Evolutionary conservation across 371 early-diverging fungal genomes (phyloP).

Genomic region (Chytridium lagenaria): DNA sequence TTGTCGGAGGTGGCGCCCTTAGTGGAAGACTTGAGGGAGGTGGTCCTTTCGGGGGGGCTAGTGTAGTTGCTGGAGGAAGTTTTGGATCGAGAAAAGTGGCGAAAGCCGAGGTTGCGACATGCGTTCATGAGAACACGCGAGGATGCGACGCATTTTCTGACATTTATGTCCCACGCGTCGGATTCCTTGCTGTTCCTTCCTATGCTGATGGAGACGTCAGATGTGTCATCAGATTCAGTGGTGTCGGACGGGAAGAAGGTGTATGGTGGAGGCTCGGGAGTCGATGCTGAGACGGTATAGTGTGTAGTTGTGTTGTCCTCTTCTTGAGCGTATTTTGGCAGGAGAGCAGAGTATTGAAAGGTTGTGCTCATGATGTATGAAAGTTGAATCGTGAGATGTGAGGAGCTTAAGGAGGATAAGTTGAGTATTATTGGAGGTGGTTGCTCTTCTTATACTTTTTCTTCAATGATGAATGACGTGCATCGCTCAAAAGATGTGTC

Average conservation of each 20-base stretch:
- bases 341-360: no score
- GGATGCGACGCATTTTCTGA: not conserved
- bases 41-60: not conserved
- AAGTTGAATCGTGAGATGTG: no score
- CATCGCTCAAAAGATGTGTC: no score
- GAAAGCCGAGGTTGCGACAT: not conserved
- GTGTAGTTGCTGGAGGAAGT: not conserved
- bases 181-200: not conserved
- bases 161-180: not conserved
- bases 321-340: no score
- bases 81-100: not conserved
- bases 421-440: no score
- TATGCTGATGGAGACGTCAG: not conserved
- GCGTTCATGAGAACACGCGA: not conserved
- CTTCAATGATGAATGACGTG: no score
- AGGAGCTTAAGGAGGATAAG: no score
- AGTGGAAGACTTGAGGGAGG: not conserved
- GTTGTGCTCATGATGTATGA: no score
- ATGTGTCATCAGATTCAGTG: not conserved
- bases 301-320: no score
- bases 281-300: no score
- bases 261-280: no score
- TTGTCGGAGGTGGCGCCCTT: not conserved
- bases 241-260: not conserved
- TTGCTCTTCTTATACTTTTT: no score